A percentile compares a stretch with the other conserved stretches of the same genome.
Evolutionary conservation across 192 early-diverging fungal genomes (phyloP).

Genomic region (Coemansia biformis): DNA sequence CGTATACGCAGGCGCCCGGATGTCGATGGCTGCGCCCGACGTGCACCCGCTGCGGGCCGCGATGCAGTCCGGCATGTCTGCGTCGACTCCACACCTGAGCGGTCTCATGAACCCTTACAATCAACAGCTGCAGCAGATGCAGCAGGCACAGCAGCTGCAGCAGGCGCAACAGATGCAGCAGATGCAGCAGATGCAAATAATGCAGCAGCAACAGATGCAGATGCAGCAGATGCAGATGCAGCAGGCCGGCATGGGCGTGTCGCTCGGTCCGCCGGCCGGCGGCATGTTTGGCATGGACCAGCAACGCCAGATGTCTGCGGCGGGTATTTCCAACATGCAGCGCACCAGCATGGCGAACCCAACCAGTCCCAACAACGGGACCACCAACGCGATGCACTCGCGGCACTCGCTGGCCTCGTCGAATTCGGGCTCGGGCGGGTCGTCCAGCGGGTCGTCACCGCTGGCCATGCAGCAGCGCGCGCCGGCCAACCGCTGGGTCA

Average conservation of each 20-base stretch:
- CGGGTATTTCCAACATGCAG: conserved; percentile 3
- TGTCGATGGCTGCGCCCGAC: conserved; percentile 39
- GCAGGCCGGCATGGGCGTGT: conserved; percentile 5
- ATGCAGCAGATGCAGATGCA: conserved; percentile 15
- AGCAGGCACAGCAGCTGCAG: conserved; percentile 29
- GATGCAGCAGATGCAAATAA: conserved; percentile 20
- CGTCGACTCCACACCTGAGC: conserved; percentile 44
- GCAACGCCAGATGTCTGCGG: conserved; percentile 35
- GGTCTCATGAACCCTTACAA: conserved; percentile 21
- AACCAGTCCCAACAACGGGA: conserved; percentile 13
- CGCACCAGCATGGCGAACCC: conserved; percentile 13
- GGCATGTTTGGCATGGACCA: conserved; percentile 18
- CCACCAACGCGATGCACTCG: conserved; percentile 28
- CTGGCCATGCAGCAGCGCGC: conserved; percentile 35
- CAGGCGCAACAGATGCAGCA: conserved; percentile 26
- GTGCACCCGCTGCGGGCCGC: conserved; percentile 49
- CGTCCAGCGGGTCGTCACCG: conserved; percentile 37
- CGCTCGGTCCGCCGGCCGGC: not conserved
- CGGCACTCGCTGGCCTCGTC: conserved; percentile 48
- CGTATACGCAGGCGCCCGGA: conserved; percentile 27
- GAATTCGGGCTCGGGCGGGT: conserved; percentile 34
- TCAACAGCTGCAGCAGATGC: conserved; percentile 22
- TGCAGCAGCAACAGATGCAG: conserved; percentile 8
- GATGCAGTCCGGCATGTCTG: conserved; percentile 51
- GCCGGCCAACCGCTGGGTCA: conserved; percentile 44